Percentiles rank a stretch among this genome's conserved stretches.
Evolutionary conservation across 345 rosid species (phyloP).

Genomic region (Arabidopsis arenosa): DNA sequence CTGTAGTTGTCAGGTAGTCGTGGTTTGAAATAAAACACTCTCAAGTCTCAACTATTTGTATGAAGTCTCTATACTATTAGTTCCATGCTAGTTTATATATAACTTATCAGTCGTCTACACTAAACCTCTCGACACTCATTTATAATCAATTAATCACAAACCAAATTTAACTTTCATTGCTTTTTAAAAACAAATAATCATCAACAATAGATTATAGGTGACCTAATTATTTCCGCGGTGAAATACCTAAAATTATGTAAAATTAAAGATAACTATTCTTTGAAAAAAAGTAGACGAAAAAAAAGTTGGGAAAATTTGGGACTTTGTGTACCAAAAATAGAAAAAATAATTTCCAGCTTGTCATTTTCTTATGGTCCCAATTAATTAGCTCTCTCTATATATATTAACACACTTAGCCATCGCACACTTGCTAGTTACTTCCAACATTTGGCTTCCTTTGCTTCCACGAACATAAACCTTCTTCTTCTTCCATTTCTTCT

Average conservation of each 20-base stretch:
- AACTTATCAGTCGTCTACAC: not conserved
- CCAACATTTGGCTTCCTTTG: constrained; percentile 31
- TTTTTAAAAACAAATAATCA: not conserved
- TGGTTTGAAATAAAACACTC: not conserved
- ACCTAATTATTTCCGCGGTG: not conserved
- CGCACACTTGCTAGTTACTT: constrained; percentile 26
- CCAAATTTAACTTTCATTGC: not conserved
- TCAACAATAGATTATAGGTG: not conserved
- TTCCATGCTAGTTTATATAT: not conserved
- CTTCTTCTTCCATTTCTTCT: not conserved
- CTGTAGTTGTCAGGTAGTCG: not conserved
- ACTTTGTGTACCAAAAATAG: constrained; percentile 35
- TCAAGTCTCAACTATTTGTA: not conserved
- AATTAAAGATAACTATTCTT: not conserved
- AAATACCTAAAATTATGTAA: not conserved
- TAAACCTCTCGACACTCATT: not conserved
- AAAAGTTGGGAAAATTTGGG: constrained; percentile 24
- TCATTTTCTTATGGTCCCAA: constrained; percentile 21
- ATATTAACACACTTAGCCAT: constrained; percentile 39
- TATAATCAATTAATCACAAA: not conserved
- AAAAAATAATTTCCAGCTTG: constrained; percentile 24
- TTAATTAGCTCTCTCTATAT: not conserved
- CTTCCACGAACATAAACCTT: constrained; percentile 8
- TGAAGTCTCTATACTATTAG: not conserved
- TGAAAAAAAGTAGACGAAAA: not conserved